These are phyloP conservation scores for Leishmania guyanensis DNA, from an alignment of 208 protist genomes.

Conservation along the genomic window DNA sequence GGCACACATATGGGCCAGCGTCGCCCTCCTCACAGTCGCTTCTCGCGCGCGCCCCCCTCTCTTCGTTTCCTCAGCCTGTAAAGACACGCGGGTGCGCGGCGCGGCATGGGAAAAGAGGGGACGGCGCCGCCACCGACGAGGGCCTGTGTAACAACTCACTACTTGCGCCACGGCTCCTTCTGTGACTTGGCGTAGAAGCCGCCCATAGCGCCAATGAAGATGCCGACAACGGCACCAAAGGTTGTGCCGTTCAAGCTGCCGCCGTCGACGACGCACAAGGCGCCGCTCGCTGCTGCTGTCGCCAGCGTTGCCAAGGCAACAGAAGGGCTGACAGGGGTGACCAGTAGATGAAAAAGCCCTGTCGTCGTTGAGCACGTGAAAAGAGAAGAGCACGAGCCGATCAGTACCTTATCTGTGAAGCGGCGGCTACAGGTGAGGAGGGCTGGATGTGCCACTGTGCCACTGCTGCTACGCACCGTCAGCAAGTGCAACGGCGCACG, in stretches of 20 bases:
- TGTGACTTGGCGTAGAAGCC: slow-evolving; percentile 88
- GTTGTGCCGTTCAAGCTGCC: slow-evolving; percentile 69
- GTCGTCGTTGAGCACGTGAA: slow-evolving; percentile 72
- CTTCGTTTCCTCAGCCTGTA: not conserved
- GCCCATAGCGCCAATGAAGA: slow-evolving; percentile 82
- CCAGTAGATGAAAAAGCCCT: slow-evolving; percentile 83
- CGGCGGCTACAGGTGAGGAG: slow-evolving; percentile 17
- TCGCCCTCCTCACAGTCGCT: not conserved
- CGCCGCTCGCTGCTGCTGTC: slow-evolving; percentile 66
- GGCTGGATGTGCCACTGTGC: slow-evolving; percentile 2
- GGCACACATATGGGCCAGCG: not conserved
- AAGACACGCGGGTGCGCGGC: not conserved
- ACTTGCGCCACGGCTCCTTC: slow-evolving; percentile 91
- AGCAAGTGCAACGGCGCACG: slow-evolving; percentile 10
- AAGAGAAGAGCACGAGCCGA: slow-evolving; percentile 63
- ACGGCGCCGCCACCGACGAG: not conserved
- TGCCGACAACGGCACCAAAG: slow-evolving; percentile 80
- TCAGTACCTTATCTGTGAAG: slow-evolving; percentile 84
- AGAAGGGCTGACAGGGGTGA: slow-evolving; percentile 66
- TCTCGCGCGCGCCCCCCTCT: not conserved
- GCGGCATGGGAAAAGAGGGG: not conserved
- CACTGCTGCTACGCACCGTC: not conserved
- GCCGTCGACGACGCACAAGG: slow-evolving; percentile 77
- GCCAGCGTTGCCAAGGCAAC: slow-evolving; percentile 68
- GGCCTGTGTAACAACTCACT: slow-evolving; percentile 1